Conservation (phyloP, 2,329 filamentous ascomycete genomes). For the Fusarium hostae region DNA sequence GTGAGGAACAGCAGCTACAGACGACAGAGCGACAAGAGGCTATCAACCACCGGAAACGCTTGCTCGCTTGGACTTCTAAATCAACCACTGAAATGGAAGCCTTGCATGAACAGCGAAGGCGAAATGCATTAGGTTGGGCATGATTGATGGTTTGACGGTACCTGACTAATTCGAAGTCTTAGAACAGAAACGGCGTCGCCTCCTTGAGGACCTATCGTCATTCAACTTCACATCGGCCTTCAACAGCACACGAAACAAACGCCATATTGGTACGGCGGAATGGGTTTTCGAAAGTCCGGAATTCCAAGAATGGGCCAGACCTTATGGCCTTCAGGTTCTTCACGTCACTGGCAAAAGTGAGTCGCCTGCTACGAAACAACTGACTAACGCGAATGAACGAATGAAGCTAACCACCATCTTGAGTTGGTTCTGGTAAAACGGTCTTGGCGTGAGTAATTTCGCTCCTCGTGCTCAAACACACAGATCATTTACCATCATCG, state of each 20-base stretch:
- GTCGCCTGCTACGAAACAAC: not conserved
- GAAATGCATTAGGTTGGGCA: not conserved
- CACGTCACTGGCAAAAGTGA: slow-evolving; percentile 28
- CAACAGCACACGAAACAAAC: slow-evolving; percentile 13
- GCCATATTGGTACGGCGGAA: slow-evolving; percentile 13
- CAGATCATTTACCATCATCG: not conserved
- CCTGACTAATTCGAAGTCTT: rapidly evolving
- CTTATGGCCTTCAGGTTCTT: not conserved
- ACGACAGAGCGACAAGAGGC: slow-evolving; percentile 14
- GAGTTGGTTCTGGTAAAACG: slow-evolving; percentile 36
- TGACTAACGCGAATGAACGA: not conserved
- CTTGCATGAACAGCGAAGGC: rapidly evolving
- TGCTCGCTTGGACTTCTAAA: not conserved
- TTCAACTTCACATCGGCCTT: slow-evolving; percentile 15
- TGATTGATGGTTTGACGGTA: rapidly evolving
- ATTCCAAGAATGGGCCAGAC: slow-evolving; percentile 1
- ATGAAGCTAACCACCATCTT: rapidly evolving
- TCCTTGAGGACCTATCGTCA: not conserved
- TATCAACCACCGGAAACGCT: not conserved
- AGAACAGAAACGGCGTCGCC: not conserved
- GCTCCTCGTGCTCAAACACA: rapidly evolving
- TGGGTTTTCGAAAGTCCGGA: slow-evolving; percentile 8
- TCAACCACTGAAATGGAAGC: not conserved
- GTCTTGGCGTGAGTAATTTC: slow-evolving; percentile 5
- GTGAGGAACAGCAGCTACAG: slow-evolving; percentile 6